These are phyloP conservation scores for Pseudocercospora cruenta DNA, from an alignment of 2,329 filamentous ascomycete species.

Conservation along the genomic window DNA sequence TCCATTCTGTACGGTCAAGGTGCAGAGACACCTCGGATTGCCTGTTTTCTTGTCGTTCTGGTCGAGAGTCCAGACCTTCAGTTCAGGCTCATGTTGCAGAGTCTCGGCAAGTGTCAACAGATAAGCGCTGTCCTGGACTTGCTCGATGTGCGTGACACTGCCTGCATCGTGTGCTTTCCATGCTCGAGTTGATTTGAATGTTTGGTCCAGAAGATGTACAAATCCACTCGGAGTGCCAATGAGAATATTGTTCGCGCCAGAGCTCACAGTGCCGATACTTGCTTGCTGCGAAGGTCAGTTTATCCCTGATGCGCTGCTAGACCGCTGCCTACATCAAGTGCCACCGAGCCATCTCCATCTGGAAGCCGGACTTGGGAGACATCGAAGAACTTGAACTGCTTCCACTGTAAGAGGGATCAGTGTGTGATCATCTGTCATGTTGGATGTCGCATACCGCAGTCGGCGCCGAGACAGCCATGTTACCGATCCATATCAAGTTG, in stretches of 20 bases:
- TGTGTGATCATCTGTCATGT: too few relatives aligned
- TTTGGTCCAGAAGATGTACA: slow-evolving; percentile 83
- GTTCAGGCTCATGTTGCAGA: slow-evolving; percentile 78
- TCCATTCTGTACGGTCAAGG: slow-evolving; percentile 82
- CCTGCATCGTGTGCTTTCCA: slow-evolving; percentile 85
- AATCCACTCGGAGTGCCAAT: slow-evolving; percentile 82
- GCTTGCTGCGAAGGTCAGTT: slow-evolving; percentile 47
- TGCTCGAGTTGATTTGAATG: slow-evolving; percentile 82
- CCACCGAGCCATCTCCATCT: slow-evolving; percentile 71
- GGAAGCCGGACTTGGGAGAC: slow-evolving; percentile 79
- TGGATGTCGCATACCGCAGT: not conserved
- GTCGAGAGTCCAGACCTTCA: slow-evolving; percentile 98
- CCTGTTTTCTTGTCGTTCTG: slow-evolving; percentile 93
- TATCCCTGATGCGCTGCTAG: not conserved
- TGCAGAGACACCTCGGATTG: slow-evolving; percentile 83
- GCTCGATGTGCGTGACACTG: slow-evolving; percentile 87
- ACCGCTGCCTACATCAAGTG: slow-evolving; percentile 36
- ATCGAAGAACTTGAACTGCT: slow-evolving; percentile 99
- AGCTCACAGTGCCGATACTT: slow-evolving; percentile 80
- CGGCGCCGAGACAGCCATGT: slow-evolving; percentile 7
- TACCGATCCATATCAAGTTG: slow-evolving; percentile 33
- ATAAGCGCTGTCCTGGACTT: slow-evolving; percentile 83
- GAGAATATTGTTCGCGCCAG: slow-evolving; percentile 87
- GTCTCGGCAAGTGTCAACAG: slow-evolving; percentile 89
- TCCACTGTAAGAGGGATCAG: slow-evolving; percentile 68